Percentiles rank a stretch among this genome's conserved stretches.
Conservation (phyloP, 345 rosid genomes). For the Rhodomyrtus tomentosa region DNA sequence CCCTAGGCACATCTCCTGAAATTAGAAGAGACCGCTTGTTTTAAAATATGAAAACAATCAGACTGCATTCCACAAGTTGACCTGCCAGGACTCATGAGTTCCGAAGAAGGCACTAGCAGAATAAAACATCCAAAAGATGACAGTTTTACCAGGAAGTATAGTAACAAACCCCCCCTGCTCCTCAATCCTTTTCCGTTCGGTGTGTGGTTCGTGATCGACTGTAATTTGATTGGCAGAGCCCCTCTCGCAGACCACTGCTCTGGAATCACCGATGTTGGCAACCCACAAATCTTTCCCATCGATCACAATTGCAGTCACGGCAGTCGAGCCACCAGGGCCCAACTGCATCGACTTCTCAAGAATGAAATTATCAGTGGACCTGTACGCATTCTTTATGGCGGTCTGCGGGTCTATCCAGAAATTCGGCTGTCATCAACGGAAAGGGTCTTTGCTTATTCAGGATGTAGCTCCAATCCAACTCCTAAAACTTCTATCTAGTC, state of each 20-base stretch:
- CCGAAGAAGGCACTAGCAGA: background rate
- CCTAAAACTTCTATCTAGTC: background rate
- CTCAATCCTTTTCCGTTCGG: conserved; percentile 8
- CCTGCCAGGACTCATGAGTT: background rate
- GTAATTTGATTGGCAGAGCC: conserved; percentile 10
- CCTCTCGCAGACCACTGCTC: conserved; percentile 12
- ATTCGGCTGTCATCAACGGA: background rate
- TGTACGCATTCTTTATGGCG: conserved; percentile 10
- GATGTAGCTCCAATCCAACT: background rate
- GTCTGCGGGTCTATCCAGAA: conserved; percentile 9
- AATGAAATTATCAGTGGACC: conserved; percentile 5
- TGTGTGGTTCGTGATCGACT: conserved; percentile 16
- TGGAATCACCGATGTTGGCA: conserved; percentile 16
- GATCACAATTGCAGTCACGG: conserved; percentile 15
- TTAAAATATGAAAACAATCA: background rate
- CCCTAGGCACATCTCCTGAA: conserved; percentile 25
- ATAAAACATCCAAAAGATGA: background rate
- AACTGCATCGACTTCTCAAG: background rate
- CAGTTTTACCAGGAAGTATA: conserved; percentile 3
- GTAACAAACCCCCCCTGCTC: conserved; percentile 14
- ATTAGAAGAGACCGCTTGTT: background rate
- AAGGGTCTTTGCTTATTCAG: conserved; percentile 2
- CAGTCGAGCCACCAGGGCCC: conserved; percentile 16
- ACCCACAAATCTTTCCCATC: conserved; percentile 5
- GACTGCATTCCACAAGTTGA: background rate